phyloP scores from a whole-genome alignment of 2,329 filamentous ascomycete genomes.

The Penicillium fuscoglaucum region DNA sequence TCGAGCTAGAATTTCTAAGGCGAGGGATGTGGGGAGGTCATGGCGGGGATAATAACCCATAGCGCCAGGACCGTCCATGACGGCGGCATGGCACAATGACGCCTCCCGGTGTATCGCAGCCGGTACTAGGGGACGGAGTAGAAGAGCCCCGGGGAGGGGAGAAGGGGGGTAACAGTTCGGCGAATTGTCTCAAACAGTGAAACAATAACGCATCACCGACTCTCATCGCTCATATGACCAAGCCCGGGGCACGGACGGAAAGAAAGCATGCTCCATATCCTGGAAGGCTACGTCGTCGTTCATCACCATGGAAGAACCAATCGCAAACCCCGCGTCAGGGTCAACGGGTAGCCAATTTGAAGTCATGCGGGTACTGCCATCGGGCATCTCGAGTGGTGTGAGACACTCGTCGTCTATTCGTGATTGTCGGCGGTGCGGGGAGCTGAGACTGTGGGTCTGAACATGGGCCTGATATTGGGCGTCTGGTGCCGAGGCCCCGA shows the following conservation, averaged over 20 bases:
- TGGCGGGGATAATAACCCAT: not conserved
- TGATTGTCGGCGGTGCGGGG: not conserved
- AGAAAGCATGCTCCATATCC: constrained; percentile 15
- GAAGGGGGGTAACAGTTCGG: not conserved
- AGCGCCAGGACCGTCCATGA: not conserved
- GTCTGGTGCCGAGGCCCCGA: not conserved
- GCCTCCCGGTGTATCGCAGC: not conserved
- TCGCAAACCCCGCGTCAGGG: constrained; percentile 29
- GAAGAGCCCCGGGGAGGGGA: no score
- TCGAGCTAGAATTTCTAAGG: not conserved
- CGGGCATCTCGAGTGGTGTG: constrained; percentile 36
- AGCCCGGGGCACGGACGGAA: constrained; percentile 1
- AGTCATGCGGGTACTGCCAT: constrained; percentile 33
- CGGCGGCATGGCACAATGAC: not conserved
- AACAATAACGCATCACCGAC: not conserved
- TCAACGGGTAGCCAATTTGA: constrained; percentile 27
- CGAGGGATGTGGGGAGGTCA: not conserved
- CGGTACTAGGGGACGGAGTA: not conserved
- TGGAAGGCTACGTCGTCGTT: constrained; percentile 4
- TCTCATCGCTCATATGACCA: constrained; percentile 6
- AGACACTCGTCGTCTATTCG: constrained; percentile 16
- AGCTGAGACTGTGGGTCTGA: not conserved
- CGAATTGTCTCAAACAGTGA: not conserved
- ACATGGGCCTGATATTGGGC: not conserved
- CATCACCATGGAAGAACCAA: constrained; percentile 10